Percentiles rank a stretch among this genome's conserved stretches.
Conservation (phyloP, 1,139 yeast genomes). For the Petasospora fabianii region DNA sequence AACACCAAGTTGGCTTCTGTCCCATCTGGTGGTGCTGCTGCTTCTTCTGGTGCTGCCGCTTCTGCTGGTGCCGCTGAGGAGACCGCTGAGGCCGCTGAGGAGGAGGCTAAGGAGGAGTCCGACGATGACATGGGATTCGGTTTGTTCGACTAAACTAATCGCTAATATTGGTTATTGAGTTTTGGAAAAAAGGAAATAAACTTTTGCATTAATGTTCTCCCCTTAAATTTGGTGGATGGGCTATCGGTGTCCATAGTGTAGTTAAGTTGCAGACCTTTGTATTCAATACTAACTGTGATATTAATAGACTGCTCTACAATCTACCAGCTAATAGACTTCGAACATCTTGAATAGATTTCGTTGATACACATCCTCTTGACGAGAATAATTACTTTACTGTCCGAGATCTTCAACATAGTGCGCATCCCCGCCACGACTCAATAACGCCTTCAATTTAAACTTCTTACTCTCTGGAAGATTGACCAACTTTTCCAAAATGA, state of each 20-base stretch:
- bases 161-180: conserved; percentile 1
- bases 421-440: too few species aligned
- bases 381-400: too few species aligned
- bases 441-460: conserved; percentile 8
- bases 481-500: conserved; percentile 17
- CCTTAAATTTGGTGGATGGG: background rate
- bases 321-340: too few species aligned
- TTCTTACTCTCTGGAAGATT: conserved; percentile 8
- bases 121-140: conserved; percentile 88
- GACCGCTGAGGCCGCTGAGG: conserved; percentile 72
- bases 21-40: conserved; percentile 96
- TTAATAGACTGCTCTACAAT: too few species aligned
- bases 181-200: conserved; percentile 1
- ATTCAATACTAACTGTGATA: background rate
- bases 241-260: background rate
- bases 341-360: too few species aligned
- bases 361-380: too few species aligned
- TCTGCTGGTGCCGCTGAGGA: conserved; percentile 64
- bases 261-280: background rate
- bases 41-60: conserved; percentile 66
- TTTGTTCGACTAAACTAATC: conserved; percentile 49
- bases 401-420: too few species aligned
- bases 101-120: conserved; percentile 61
- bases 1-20: conserved; percentile 92
- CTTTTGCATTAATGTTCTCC: conserved; percentile 15